Conservation (phyloP, 768 basidiomycete genomes). For the Mycena metata region DNA sequence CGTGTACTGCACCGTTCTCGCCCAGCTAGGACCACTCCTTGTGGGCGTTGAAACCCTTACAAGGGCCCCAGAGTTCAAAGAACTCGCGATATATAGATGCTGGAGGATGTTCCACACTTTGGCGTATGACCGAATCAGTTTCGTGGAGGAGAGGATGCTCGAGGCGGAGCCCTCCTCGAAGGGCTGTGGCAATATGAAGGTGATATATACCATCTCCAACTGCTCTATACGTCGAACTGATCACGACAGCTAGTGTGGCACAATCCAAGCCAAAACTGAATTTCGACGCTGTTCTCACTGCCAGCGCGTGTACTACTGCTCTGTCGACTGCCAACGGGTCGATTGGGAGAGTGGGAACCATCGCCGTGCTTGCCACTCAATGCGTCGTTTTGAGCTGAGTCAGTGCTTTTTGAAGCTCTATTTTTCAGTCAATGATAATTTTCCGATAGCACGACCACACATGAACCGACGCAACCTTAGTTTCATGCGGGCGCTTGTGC, state of each 20-base stretch:
- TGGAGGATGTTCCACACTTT: too few species aligned
- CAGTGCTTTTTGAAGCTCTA: not conserved
- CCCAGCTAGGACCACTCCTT: not conserved
- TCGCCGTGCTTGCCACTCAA: not conserved
- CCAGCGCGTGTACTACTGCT: slow-evolving; percentile 2
- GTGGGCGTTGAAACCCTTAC: too few species aligned
- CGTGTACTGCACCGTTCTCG: not conserved
- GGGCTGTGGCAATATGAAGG: slow-evolving; percentile 1
- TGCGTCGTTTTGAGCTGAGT: not conserved
- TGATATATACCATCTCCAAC: not conserved
- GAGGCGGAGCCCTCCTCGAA: not conserved
- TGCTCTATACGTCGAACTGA: not conserved
- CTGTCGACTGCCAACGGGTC: not conserved
- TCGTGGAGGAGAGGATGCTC: too few species aligned
- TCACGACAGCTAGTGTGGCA: not conserved
- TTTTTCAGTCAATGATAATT: too few species aligned
- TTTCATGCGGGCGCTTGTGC: not conserved
- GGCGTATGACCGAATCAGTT: too few species aligned
- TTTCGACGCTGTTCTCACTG: not conserved
- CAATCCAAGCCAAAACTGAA: not conserved
- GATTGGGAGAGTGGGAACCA: not conserved
- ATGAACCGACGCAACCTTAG: not conserved
- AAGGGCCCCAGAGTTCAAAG: too few species aligned
- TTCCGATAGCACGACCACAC: not conserved
- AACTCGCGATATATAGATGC: too few species aligned